Percentiles rank a stretch among this genome's conserved stretches.
These are phyloP conservation scores for Silene latifolia DNA, from an alignment of 148 eudicot species.

Conservation along the genomic window DNA sequence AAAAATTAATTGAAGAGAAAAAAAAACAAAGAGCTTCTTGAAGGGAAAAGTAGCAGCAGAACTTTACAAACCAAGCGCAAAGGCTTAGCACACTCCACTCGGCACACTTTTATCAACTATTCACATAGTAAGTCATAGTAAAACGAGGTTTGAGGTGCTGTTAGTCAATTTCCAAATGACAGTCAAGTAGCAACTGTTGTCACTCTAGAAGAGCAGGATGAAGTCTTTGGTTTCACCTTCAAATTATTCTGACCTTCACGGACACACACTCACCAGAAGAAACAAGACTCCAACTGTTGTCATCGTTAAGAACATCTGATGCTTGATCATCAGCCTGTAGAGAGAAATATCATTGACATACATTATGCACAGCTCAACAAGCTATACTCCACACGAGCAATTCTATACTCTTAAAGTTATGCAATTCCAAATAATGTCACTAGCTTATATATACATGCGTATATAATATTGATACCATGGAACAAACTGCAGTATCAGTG, in stretches of 20 bases:
- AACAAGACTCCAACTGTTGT: constrained; percentile 38
- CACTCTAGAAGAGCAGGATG: constrained; percentile 30
- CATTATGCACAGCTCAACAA: too few relatives aligned
- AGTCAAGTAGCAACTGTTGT: constrained; percentile 29
- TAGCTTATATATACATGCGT: too few relatives aligned
- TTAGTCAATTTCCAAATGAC: neutral
- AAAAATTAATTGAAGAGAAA: neutral
- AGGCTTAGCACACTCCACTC: constrained; percentile 13
- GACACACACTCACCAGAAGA: constrained; percentile 41
- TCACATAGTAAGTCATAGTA: too few relatives aligned
- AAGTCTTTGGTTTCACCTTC: constrained; percentile 35
- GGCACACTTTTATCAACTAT: neutral
- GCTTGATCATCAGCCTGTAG: constrained; percentile 52
- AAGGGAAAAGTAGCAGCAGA: neutral
- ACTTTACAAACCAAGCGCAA: constrained; percentile 23
- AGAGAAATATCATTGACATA: neutral
- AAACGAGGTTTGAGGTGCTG: neutral
- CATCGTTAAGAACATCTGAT: constrained; percentile 47
- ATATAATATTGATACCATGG: too few relatives aligned
- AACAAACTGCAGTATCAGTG: too few relatives aligned
- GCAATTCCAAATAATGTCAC: too few relatives aligned
- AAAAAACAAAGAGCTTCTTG: constrained; percentile 8
- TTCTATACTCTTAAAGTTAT: too few relatives aligned
- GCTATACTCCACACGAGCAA: too few relatives aligned
- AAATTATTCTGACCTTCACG: constrained; percentile 27